Evolutionary conservation across 2,329 filamentous ascomycete species (phyloP).

Genomic region (Camillea tinctor): DNA sequence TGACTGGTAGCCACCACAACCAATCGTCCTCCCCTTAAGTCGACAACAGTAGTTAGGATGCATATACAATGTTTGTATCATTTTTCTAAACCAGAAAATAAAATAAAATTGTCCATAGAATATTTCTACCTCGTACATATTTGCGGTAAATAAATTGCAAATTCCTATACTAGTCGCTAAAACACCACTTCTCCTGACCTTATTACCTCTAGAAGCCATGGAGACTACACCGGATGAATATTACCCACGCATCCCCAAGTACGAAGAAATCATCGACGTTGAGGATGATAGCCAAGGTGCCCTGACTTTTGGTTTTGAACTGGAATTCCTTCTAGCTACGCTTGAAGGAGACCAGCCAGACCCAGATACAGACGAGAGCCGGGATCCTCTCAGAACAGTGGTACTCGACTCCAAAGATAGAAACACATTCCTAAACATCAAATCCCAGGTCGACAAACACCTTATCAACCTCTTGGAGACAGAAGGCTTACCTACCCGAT

Average conservation of each 20-base stretch:
- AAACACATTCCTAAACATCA: no score
- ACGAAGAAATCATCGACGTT: conserved; percentile 17
- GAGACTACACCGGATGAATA: no score
- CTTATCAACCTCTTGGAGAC: conserved; percentile 4
- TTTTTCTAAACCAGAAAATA: no score
- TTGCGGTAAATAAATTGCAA: no score
- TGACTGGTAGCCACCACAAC: no score
- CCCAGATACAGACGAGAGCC: conserved; percentile 10
- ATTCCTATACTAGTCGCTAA: no score
- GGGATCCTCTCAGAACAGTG: neutral
- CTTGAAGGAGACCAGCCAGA: conserved; percentile 2
- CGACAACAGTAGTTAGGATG: no score
- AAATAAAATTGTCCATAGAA: no score
- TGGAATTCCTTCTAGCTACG: conserved; percentile 25
- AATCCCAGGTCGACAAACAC: neutral
- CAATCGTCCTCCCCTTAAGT: no score
- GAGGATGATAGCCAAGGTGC: conserved; percentile 14
- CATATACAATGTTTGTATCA: no score
- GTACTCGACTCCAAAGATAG: neutral
- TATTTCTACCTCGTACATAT: no score
- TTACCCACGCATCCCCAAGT: conserved; percentile 7
- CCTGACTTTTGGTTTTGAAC: conserved; percentile 28
- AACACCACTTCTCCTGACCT: no score
- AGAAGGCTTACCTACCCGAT: conserved; percentile 10
- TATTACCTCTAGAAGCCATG: neutral